Base-by-base conservation (phyloP, 495 filamentous ascomycete genomes). In the Staphylotrichum tortipilum region DNA sequence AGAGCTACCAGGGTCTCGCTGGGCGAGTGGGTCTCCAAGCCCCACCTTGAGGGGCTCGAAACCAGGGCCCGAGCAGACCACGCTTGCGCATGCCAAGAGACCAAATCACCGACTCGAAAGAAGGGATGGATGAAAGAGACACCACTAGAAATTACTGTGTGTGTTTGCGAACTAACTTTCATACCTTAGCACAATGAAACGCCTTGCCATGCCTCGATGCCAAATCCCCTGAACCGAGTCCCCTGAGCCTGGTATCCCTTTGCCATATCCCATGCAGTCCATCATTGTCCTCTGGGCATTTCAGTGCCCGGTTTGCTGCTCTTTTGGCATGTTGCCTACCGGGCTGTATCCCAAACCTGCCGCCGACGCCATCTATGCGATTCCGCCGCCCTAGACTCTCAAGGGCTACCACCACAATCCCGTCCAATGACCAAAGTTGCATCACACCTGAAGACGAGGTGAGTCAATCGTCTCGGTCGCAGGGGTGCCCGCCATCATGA, bases 11-110 rank as follows among this genome's bases (percentile, higher is more conserved):
- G 49, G 49, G 41, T 39, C 31, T 11, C n/a, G 26, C 7, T 31
- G 26, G 30, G n/a, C n/a, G 45, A 52, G 41, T 52, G 41, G 49
- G 34, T 21, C 49, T 21, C 41, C n/a, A n/a, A n/a, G n/a, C n/a
- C n/a, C n/a, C n/a, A n/a, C n/a, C n/a, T n/a, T n/a, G 24, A 2
- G 8, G 21, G 30, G 12, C n/a, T 10, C 17, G 3, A 17, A 4
- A 21, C 43, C 43, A 24, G 31, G 36, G 40, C 18, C 44, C 44
- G 34, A 3, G 4, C 19, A 7, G n/a, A n/a, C n/a, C n/a, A n/a
- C n/a, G n/a, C n/a, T n/a, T n/a, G n/a, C n/a, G n/a, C n/a, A n/a
- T n/a, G n/a, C n/a, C n/a, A n/a, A n/a, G n/a, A n/a, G n/a, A n/a
- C n/a, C n/a, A n/a, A n/a, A n/a, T n/a, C n/a, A n/a, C n/a, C n/a